phyloP scores from a whole-genome alignment of 2,329 filamentous ascomycete species.

The Dothiorella sarmentorum region DNA sequence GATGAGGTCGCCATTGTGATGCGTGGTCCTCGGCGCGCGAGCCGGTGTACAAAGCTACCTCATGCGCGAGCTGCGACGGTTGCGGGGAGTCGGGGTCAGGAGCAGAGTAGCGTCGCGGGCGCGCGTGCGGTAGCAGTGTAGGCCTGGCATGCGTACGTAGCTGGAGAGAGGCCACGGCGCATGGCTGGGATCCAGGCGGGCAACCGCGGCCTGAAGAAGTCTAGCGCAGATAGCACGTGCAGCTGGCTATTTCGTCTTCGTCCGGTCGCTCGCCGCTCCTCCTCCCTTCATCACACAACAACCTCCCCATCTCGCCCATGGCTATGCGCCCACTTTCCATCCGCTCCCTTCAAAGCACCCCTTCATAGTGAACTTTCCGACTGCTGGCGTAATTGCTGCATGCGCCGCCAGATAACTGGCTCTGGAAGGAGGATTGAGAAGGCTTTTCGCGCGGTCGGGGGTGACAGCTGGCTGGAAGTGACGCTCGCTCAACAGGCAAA shows the following conservation, averaged over 20 bases:
- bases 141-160: neutral
- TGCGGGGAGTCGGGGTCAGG: neutral
- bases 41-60: slow-evolving; percentile 21
- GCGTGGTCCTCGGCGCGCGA: slow-evolving; percentile 27
- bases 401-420: slow-evolving; percentile 20
- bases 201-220: neutral
- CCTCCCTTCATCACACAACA: slow-evolving; percentile 21
- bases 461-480: slow-evolving; percentile 15
- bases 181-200: slow-evolving; percentile 2
- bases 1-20: slow-evolving; percentile 46
- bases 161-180: slow-evolving; percentile 16
- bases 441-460: slow-evolving; percentile 17
- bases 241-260: slow-evolving; percentile 14
- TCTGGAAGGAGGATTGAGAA: slow-evolving; percentile 15
- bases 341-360: slow-evolving; percentile 27
- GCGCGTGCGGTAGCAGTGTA: slow-evolving; percentile 8
- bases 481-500: slow-evolving; percentile 17
- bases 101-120: neutral
- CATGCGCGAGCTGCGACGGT: slow-evolving; percentile 16
- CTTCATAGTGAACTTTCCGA: slow-evolving; percentile 19
- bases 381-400: slow-evolving; percentile 15
- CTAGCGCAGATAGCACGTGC: slow-evolving; percentile 15
- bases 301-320: slow-evolving; percentile 19
- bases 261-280: slow-evolving; percentile 21
- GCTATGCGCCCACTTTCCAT: slow-evolving; percentile 23